These are phyloP conservation scores for Monoraphidium neglectum DNA, from an alignment of 139 green algal genomes.

Conservation along the genomic window DNA sequence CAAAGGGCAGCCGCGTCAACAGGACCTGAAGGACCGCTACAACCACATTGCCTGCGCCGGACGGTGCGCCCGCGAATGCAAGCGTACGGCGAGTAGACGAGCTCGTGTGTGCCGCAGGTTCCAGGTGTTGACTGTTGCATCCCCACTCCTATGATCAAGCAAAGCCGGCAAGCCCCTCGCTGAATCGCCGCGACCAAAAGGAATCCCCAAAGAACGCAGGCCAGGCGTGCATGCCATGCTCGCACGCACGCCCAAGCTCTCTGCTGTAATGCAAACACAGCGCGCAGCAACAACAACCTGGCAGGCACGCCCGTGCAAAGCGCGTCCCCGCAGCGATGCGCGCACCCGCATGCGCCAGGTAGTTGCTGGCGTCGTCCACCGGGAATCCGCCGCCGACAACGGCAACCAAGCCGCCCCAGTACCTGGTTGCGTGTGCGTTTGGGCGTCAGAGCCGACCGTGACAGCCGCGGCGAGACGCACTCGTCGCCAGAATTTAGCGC, in stretches of 20 bases:
- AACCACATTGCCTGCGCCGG: conserved; percentile 17
- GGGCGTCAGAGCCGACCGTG: too few relatives aligned
- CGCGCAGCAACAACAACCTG: neutral
- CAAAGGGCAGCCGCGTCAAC: conserved; percentile 36
- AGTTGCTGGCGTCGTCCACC: neutral
- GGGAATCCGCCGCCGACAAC: too few relatives aligned
- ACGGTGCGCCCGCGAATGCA: neutral
- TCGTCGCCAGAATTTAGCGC: too few relatives aligned
- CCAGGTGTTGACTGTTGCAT: too few relatives aligned
- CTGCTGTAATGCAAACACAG: neutral
- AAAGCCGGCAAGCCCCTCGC: neutral
- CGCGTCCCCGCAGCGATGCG: neutral
- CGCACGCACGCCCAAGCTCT: neutral
- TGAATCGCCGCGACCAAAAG: neutral
- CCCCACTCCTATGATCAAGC: neutral
- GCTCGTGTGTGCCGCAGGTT: conserved; percentile 4
- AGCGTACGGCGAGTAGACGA: neutral
- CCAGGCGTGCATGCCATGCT: neutral
- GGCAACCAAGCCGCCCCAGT: too few relatives aligned
- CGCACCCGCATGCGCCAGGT: conserved; percentile 14
- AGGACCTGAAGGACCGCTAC: conserved; percentile 37
- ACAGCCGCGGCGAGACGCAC: too few relatives aligned
- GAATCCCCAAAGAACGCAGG: neutral
- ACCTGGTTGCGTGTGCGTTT: too few relatives aligned
- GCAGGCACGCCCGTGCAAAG: neutral